Conservation (phyloP, 345 rosid species). For the Arabis alpina region DNA sequence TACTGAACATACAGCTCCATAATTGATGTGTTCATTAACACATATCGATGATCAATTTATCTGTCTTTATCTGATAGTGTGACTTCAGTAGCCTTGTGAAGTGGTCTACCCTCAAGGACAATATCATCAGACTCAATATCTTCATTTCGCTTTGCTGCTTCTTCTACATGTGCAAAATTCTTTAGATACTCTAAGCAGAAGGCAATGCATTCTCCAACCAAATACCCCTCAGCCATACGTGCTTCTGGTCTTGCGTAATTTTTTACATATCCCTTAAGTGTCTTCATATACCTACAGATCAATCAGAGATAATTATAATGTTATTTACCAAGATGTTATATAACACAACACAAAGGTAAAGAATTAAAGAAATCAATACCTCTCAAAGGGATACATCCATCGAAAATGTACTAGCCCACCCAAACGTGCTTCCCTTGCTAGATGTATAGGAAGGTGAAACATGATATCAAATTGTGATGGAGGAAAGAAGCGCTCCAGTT, state of each 20-base stretch:
- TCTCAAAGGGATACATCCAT: constrained; percentile 26
- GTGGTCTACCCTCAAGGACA: too few relatives aligned
- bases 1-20: too few relatives aligned
- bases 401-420: not conserved
- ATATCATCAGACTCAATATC: too few relatives aligned
- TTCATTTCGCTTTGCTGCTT: too few relatives aligned
- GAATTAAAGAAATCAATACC: not conserved
- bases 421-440: not conserved
- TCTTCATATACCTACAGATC: not conserved
- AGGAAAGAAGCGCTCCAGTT: constrained; percentile 57
- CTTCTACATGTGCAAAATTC: not conserved
- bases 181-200: not conserved
- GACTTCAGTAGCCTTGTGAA: too few relatives aligned
- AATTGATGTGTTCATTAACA: too few relatives aligned
- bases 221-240: not conserved
- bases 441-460: constrained; percentile 1
- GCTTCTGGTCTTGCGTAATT: constrained; percentile 1
- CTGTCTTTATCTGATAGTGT: too few relatives aligned
- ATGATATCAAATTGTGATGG: constrained; percentile 8
- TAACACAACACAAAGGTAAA: too few relatives aligned
- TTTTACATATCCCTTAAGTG: not conserved
- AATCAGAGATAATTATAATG: too few relatives aligned
- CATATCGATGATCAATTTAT: too few relatives aligned
- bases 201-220: not conserved
- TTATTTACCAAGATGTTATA: too few relatives aligned